Percentiles rank a stretch among this genome's conserved stretches.
These are phyloP conservation scores for Diaporthe australafricana DNA, from an alignment of 2,329 filamentous ascomycete species.

Conservation along the genomic window DNA sequence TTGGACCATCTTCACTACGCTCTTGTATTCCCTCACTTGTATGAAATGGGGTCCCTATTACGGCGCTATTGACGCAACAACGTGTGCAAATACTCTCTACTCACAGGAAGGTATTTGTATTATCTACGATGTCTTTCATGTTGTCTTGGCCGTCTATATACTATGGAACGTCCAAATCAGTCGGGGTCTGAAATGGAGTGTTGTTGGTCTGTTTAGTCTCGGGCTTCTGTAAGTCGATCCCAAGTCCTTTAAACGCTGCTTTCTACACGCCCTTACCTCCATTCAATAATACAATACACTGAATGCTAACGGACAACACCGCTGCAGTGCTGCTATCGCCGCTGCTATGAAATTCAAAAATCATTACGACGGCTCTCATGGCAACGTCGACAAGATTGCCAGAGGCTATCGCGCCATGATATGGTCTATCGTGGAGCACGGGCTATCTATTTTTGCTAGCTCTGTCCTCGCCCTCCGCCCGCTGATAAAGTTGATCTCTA, in stretches of 20 bases:
- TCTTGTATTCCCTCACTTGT: constrained; percentile 33
- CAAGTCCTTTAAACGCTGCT: neutral
- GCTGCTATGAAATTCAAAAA: constrained; percentile 34
- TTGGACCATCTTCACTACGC: constrained; percentile 30
- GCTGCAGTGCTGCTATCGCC: constrained; percentile 28
- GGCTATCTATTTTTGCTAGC: constrained; percentile 34
- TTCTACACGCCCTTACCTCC: no score
- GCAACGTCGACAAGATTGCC: neutral
- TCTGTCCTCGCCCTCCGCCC: constrained; percentile 34
- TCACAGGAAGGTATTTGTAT: constrained; percentile 33
- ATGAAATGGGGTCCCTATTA: constrained; percentile 4
- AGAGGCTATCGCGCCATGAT: constrained; percentile 29
- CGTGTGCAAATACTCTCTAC: constrained; percentile 31
- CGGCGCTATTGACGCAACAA: neutral
- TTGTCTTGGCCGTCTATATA: constrained; percentile 32
- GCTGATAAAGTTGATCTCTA: constrained; percentile 23
- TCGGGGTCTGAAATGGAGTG: constrained; percentile 26
- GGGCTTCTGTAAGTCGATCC: constrained; percentile 35
- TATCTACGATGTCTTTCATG: constrained; percentile 31
- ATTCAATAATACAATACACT: rapidly evolving
- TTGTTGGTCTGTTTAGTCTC: constrained; percentile 32
- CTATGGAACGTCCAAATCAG: constrained; percentile 36
- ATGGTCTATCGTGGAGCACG: constrained; percentile 34
- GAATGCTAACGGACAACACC: neutral
- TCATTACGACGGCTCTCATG: constrained; percentile 20